These are phyloP conservation scores for Plasmodium berghei DNA, from an alignment of 169 alveolate species.

Conservation along the genomic window DNA sequence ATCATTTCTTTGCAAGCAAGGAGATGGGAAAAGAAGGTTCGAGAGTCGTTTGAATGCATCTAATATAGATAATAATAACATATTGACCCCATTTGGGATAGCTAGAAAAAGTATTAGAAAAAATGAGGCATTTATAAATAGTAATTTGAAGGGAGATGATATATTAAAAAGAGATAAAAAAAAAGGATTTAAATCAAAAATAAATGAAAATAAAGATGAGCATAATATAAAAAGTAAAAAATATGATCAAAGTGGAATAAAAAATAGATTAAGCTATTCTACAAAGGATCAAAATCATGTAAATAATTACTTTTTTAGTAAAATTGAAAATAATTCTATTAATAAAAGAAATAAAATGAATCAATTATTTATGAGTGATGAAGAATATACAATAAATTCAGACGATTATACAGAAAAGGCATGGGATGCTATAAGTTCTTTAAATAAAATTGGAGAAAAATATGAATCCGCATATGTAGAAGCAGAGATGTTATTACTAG, in stretches of 20 bases:
- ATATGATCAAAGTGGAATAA: background rate
- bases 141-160: conserved; percentile 9
- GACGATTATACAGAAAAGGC: conserved; percentile 92
- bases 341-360: no score
- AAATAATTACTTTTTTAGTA: background rate
- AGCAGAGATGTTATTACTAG: conserved; percentile 88
- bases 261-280: background rate
- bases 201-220: conserved; percentile 5
- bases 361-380: conserved; percentile 69
- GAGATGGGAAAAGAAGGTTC: no score
- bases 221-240: no score
- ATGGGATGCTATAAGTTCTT: conserved; percentile 90
- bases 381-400: conserved; percentile 87
- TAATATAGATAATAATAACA: no score
- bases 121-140: background rate
- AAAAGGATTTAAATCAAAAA: conserved; percentile 12
- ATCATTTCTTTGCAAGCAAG: no score
- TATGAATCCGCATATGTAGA: conserved; percentile 89
- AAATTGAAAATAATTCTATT: no score
- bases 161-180: background rate
- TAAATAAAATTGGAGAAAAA: conserved; percentile 85
- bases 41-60: no score
- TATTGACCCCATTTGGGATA: no score
- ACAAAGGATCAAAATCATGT: background rate
- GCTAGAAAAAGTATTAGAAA: no score